Conservation (phyloP, 805 yeast species). For the Ogataea ramenticola region DNA sequence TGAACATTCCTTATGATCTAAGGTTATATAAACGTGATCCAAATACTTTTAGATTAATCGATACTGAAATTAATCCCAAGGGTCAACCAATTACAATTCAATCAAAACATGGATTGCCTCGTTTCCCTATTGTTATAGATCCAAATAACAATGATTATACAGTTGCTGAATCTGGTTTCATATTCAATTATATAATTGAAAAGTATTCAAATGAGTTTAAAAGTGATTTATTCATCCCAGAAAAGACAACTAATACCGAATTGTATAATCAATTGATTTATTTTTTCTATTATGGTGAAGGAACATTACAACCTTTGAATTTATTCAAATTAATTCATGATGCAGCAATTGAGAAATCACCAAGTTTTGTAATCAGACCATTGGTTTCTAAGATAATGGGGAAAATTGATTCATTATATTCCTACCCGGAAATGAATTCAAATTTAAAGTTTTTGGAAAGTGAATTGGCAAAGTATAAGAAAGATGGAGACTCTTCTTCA, state of each 20-base stretch:
- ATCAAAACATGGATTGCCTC: slow-evolving; percentile 33
- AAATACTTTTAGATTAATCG: not conserved
- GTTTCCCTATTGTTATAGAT: slow-evolving; percentile 47
- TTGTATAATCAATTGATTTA: slow-evolving; percentile 38
- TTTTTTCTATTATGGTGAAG: slow-evolving; percentile 54
- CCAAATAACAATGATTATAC: slow-evolving; percentile 27
- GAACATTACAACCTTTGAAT: slow-evolving; percentile 39
- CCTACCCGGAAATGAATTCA: not conserved
- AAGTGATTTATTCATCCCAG: not conserved
- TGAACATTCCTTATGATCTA: slow-evolving; percentile 47
- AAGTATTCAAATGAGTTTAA: slow-evolving; percentile 25
- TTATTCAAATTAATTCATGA: slow-evolving; percentile 21
- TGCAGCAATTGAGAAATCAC: slow-evolving; percentile 22
- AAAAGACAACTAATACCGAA: slow-evolving; percentile 27
- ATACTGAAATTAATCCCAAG: not conserved
- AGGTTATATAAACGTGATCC: slow-evolving; percentile 42
- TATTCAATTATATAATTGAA: slow-evolving; percentile 42
- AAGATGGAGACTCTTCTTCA: too few relatives aligned
- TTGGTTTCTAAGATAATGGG: not conserved
- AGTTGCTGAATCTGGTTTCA: slow-evolving; percentile 56
- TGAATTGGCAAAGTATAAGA: slow-evolving; percentile 19
- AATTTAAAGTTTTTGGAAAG: slow-evolving; percentile 31
- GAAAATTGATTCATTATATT: not conserved
- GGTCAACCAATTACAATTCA: slow-evolving; percentile 52
- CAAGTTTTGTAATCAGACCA: not conserved